Evolutionary conservation across 2,329 filamentous ascomycete genomes (phyloP), one percentile per base, ranked within the genome.

Genomic region (Lasiodiplodia hormozganensis): DNA sequence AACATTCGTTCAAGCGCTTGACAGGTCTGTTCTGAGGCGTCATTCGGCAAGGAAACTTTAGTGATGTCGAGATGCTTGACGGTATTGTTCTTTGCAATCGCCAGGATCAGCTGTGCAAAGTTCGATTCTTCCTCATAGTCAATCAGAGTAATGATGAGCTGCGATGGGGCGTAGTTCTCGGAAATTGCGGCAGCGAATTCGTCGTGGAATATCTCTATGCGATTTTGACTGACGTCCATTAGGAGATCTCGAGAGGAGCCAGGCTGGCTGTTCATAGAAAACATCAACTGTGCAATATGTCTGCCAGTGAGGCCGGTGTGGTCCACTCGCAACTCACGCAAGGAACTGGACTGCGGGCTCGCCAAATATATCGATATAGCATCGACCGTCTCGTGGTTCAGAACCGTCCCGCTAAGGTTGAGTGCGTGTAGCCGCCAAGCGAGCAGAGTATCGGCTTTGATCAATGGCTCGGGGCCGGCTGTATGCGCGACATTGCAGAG

Each of bases 371-470:
- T 86, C 16, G 87, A 84, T 52, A 92, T 85, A 0, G 89, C 86
- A 71, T 91, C 88, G 1, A 92, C 85, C 4, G 88, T 91, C 70
- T 86, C 83, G 51, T 85, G 79, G 72, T 92, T 92, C 40, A 88
- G 75, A 2, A 84, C 82, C 6, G 89, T 89, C 49, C 88, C 87
- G 72, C 88, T 92, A 65, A 92, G 76, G 49, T 86, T 84, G 34
- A 92, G 78, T 70, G 91, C 89, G 74, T 91, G 87, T 11, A 92
- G 80, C 66, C 85, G 84, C 90, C 90, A 92, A 54, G 86, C 86
- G 60, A 90, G 81, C 60, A 92, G 80, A 4, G 88, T 90, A 72
- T 92, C 89, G 10, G 89, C 83, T 14, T 88, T 84, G 64, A 92
- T 85, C n/a, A 92, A 79, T 12, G 90, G 85, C 70, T 90, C 88